These are phyloP conservation scores for Rhizopogon hawkerae DNA, from an alignment of 1,284 basidiomycete species.

Conservation along the genomic window DNA sequence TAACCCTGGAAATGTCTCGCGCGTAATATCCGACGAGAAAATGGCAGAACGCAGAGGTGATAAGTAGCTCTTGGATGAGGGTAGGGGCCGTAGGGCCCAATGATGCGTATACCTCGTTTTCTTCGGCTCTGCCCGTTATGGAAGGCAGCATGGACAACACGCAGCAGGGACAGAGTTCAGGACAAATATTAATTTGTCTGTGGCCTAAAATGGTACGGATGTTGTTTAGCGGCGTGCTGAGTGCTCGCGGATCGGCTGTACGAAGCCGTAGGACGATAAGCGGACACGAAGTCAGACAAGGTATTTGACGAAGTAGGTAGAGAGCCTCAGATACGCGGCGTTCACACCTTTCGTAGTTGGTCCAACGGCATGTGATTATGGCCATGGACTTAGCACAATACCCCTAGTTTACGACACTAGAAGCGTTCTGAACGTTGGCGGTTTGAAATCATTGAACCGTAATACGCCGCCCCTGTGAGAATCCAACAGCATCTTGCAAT, in stretches of 20 bases:
- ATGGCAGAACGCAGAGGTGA: neutral
- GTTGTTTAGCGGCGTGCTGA: neutral
- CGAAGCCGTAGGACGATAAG: neutral
- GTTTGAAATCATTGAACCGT: neutral
- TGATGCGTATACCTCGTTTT: neutral
- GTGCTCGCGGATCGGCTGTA: neutral
- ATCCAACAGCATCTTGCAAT: too few species aligned
- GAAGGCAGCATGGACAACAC: neutral
- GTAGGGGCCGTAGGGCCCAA: neutral
- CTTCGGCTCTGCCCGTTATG: neutral
- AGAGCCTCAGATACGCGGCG: neutral
- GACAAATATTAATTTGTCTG: neutral
- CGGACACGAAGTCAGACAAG: neutral
- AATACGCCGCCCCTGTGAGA: too few species aligned
- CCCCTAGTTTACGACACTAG: neutral
- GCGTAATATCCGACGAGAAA: slow-evolving; percentile 2
- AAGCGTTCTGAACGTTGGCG: neutral
- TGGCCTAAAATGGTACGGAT: neutral
- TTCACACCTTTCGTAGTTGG: neutral
- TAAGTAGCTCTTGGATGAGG: neutral
- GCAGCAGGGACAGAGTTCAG: neutral
- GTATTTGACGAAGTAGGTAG: neutral
- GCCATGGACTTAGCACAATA: neutral
- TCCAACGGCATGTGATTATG: neutral
- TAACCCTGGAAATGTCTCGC: neutral